Percentiles rank a stretch among this genome's conserved stretches.
phyloP scores from a whole-genome alignment of 176 grass and related monocot species.

The Musa itinerans region DNA sequence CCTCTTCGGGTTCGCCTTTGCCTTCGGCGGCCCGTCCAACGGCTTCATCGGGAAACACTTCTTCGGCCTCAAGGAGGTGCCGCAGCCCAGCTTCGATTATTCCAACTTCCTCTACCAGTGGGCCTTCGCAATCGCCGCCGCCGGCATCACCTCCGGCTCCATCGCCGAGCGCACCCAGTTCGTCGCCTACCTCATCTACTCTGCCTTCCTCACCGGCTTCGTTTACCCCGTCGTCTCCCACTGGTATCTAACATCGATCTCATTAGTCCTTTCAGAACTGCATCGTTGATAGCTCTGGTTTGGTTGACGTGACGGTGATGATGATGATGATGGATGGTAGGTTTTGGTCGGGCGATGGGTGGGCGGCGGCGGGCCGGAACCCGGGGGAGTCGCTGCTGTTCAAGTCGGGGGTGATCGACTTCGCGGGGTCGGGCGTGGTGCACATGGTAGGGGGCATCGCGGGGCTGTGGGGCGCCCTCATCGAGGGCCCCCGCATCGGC shows the following conservation, averaged over 20 bases:
- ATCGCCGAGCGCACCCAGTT: constrained; percentile 36
- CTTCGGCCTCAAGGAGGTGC: constrained; percentile 27
- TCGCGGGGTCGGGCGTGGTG: constrained; percentile 38
- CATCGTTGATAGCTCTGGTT: background rate
- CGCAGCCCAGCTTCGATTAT: constrained; percentile 27
- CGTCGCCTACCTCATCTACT: constrained; percentile 32
- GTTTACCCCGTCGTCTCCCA: constrained; percentile 37
- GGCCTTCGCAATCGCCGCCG: constrained; percentile 33
- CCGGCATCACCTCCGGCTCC: constrained; percentile 37
- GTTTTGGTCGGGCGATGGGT: constrained; percentile 38
- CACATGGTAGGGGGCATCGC: constrained; percentile 36
- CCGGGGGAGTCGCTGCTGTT: constrained; percentile 18
- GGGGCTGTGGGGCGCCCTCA: constrained; percentile 31
- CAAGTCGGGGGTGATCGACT: constrained; percentile 31
- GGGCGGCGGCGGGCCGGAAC: constrained; percentile 18
- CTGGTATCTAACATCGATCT: constrained; percentile 9
- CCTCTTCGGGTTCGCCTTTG: constrained; percentile 33
- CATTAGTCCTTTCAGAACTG: background rate
- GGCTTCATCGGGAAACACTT: constrained; percentile 31
- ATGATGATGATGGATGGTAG: background rate
- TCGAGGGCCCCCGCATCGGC: constrained; percentile 34
- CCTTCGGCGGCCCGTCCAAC: constrained; percentile 31
- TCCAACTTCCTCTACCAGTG: constrained; percentile 35
- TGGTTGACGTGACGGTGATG: background rate
- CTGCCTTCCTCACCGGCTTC: constrained; percentile 35